Evolutionary conservation across 192 early-diverging fungal genomes (phyloP).

Genomic region (Umbelopsis ramanniana): DNA sequence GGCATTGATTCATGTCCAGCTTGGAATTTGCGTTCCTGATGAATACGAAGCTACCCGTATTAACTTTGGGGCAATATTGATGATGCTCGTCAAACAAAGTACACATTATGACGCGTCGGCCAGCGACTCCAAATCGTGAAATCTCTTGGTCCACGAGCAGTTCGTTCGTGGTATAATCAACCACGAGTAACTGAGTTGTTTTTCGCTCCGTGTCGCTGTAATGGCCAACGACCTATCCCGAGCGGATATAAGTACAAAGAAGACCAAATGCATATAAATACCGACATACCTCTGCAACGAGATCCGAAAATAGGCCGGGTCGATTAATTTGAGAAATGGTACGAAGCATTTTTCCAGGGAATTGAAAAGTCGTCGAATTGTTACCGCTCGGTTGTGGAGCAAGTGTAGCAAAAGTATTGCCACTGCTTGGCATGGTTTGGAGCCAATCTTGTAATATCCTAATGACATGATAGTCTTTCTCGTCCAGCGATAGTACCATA

Average conservation of each 20-base stretch:
- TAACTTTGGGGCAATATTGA: background rate
- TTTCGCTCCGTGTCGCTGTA: background rate
- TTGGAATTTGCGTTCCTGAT: background rate
- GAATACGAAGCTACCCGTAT: background rate
- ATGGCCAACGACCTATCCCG: background rate
- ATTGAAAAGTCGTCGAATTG: background rate
- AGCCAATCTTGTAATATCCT: constrained; percentile 1
- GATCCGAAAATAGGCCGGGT: background rate
- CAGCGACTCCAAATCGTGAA: background rate
- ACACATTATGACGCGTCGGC: background rate
- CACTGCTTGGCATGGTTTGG: background rate
- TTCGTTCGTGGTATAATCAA: constrained; percentile 9
- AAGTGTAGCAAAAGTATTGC: background rate
- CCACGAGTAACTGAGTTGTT: background rate
- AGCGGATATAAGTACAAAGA: background rate
- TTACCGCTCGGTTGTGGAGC: background rate
- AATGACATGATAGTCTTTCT: background rate
- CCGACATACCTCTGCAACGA: background rate
- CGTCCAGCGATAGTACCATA: constrained; percentile 12
- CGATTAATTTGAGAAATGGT: background rate
- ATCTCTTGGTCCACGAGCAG: background rate
- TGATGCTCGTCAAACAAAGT: constrained; percentile 1
- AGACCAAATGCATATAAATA: background rate
- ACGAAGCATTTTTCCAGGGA: background rate
- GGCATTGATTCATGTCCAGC: background rate